Evolutionary conservation across 805 yeast genomes (phyloP).

Genomic region (Spathaspora sp.): DNA sequence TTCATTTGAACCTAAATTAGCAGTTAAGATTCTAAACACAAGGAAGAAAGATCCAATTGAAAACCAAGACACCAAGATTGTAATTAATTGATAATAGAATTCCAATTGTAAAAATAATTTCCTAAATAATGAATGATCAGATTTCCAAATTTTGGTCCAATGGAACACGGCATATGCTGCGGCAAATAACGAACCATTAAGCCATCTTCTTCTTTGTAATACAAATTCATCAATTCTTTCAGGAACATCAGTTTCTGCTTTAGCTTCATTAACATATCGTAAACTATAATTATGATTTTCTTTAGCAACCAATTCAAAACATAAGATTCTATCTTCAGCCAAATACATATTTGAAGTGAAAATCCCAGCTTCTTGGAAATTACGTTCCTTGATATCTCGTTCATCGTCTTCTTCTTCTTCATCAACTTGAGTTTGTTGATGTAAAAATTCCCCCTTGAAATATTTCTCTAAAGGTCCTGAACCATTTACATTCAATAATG

Average conservation of each 20-base stretch:
- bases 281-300: constrained; percentile 68
- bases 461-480: constrained; percentile 84
- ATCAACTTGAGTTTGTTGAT: constrained; percentile 49
- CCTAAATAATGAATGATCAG: constrained; percentile 79
- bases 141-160: constrained; percentile 83
- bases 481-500: constrained; percentile 69
- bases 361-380: constrained; percentile 53
- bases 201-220: constrained; percentile 96
- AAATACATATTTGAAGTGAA: constrained; percentile 95
- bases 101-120: constrained; percentile 82
- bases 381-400: constrained; percentile 33
- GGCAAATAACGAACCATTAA: constrained; percentile 96
- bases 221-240: constrained; percentile 92
- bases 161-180: constrained; percentile 86
- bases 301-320: constrained; percentile 94
- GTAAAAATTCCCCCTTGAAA: constrained; percentile 86
- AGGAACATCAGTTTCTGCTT: constrained; percentile 95
- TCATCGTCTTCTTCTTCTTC: constrained; percentile 38
- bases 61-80: constrained; percentile 85
- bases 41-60: constrained; percentile 86
- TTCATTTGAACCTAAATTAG: constrained; percentile 63
- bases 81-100: constrained; percentile 76
- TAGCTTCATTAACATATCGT: constrained; percentile 81
- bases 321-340: constrained; percentile 93
- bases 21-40: constrained; percentile 83